Percentiles rank a stretch among this genome's conserved stretches.
phyloP scores from a whole-genome alignment of 1,139 yeast species.

The Taiozyma sp. region DNA sequence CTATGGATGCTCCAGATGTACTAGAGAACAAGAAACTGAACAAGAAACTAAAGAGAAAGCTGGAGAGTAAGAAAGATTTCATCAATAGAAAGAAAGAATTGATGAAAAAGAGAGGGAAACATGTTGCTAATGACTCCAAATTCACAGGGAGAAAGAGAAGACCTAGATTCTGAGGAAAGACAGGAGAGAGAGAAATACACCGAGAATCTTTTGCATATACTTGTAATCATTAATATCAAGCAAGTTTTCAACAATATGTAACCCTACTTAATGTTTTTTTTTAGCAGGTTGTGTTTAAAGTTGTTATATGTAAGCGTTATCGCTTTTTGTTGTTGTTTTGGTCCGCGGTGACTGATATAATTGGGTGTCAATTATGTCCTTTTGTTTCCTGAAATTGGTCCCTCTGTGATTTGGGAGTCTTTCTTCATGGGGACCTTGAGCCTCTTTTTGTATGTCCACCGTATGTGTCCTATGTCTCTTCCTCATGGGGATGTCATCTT shows the following conservation, averaged over 20 bases:
- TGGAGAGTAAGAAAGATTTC: constrained; percentile 74
- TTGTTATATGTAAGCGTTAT: too few relatives aligned
- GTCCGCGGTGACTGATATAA: too few relatives aligned
- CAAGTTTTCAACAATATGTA: neutral
- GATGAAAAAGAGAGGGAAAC: constrained; percentile 86
- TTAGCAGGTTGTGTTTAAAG: too few relatives aligned
- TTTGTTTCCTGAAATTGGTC: too few relatives aligned
- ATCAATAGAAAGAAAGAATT: constrained; percentile 89
- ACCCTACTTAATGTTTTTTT: too few relatives aligned
- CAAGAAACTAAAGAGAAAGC: constrained; percentile 46
- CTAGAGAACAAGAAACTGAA: constrained; percentile 37
- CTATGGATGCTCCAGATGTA: constrained; percentile 59
- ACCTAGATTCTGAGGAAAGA: constrained; percentile 53
- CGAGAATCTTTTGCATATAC: neutral
- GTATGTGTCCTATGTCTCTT: too few relatives aligned
- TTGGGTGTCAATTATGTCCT: too few relatives aligned
- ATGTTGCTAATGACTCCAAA: constrained; percentile 84
- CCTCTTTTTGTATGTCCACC: too few relatives aligned
- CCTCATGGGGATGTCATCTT: too few relatives aligned
- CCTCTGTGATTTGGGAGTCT: too few relatives aligned
- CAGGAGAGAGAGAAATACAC: neutral
- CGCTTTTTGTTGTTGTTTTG: too few relatives aligned
- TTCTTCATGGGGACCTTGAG: too few relatives aligned
- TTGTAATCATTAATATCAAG: neutral
- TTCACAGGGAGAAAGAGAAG: constrained; percentile 93